phyloP scores from a whole-genome alignment of 805 yeast genomes.

The Starmerella floris region DNA sequence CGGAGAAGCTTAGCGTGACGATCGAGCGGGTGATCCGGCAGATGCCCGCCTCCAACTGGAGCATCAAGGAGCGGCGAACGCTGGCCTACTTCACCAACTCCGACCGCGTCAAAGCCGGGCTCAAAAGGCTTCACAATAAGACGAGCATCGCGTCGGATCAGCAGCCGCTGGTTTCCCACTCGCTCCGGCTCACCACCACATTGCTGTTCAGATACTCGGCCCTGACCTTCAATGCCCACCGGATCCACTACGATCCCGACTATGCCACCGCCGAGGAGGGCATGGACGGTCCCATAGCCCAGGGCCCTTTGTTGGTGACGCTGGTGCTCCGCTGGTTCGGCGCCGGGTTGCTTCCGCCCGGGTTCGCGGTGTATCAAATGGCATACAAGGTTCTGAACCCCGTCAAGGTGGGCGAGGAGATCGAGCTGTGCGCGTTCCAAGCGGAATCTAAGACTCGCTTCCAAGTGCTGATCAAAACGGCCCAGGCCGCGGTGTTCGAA shows the following conservation, averaged over 20 bases:
- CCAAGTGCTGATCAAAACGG: background rate
- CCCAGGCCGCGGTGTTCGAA: slow-evolving; percentile 1
- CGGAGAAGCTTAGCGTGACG: slow-evolving; percentile 34
- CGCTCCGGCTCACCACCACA: slow-evolving; percentile 24
- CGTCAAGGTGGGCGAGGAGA: slow-evolving; percentile 21
- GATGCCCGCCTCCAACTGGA: slow-evolving; percentile 20
- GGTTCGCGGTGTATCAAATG: slow-evolving; percentile 22
- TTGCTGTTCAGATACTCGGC: slow-evolving; percentile 55
- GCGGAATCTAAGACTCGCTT: background rate
- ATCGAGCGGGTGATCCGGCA: slow-evolving; percentile 38
- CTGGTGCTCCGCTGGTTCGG: slow-evolving; percentile 42
- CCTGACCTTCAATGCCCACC: slow-evolving; percentile 69
- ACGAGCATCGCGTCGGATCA: background rate
- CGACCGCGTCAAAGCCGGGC: background rate
- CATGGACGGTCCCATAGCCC: slow-evolving; percentile 50
- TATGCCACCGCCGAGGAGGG: slow-evolving; percentile 46
- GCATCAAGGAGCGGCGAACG: slow-evolving; percentile 42
- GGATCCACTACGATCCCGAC: slow-evolving; percentile 55
- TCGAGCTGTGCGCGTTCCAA: background rate
- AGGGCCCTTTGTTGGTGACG: slow-evolving; percentile 69
- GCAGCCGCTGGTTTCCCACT: background rate
- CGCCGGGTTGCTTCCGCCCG: slow-evolving; percentile 2
- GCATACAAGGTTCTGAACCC: slow-evolving; percentile 42
- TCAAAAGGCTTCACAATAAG: background rate
- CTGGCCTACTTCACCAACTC: slow-evolving; percentile 41